phyloP scores from a whole-genome alignment of 441 rosid species.

The Mallotus repandus region DNA sequence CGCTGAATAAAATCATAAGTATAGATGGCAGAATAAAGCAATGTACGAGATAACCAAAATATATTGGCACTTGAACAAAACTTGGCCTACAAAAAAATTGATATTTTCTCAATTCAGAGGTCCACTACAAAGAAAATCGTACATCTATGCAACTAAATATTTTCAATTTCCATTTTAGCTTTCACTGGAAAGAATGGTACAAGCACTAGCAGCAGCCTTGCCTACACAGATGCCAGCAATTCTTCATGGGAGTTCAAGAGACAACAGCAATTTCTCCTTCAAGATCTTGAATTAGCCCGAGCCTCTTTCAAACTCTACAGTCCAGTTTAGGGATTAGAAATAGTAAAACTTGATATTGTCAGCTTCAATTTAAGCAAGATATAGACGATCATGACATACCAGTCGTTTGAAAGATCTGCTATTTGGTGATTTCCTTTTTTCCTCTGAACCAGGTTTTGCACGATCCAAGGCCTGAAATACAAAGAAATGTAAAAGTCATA shows the following conservation, averaged over 20 bases:
- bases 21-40: neutral
- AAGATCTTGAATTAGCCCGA: conserved; percentile 45
- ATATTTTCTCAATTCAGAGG: neutral
- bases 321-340: conserved; percentile 12
- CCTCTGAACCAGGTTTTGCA: conserved; percentile 74
- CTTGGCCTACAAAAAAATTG: neutral
- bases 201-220: conserved; percentile 13
- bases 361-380: neutral
- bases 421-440: conserved; percentile 50
- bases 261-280: neutral
- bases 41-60: no score
- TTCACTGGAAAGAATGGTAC: neutral
- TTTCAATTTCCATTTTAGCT: neutral
- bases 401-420: conserved; percentile 81
- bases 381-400: conserved; percentile 44
- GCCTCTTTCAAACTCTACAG: conserved; percentile 62
- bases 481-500: conserved; percentile 12
- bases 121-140: neutral
- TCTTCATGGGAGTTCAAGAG: neutral
- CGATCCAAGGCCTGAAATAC: conserved; percentile 70
- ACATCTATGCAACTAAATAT: neutral
- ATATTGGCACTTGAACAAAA: no score
- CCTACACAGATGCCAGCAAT: neutral
- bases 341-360: neutral
- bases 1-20: neutral